Conservation (phyloP, 192 early-diverging fungal genomes). For the Dimargaris cristalligena region DNA sequence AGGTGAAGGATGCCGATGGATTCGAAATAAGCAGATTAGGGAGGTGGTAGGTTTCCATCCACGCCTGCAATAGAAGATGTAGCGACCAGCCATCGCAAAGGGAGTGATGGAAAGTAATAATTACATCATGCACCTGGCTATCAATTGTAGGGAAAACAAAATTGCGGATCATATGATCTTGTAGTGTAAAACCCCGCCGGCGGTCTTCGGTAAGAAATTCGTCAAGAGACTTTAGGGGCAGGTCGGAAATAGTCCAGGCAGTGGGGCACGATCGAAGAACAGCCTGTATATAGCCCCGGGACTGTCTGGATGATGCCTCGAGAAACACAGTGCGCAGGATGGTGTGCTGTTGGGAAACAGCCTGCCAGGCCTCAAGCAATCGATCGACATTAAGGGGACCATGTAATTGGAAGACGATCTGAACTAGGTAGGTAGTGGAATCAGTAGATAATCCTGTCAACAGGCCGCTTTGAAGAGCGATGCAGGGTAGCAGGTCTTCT, state of each 20-base stretch:
- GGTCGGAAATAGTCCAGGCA: neutral
- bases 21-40: too few relatives aligned
- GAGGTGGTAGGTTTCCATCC: too few relatives aligned
- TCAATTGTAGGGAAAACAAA: neutral
- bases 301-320: neutral
- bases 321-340: slow-evolving; percentile 7
- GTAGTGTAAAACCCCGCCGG: too few relatives aligned
- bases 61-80: neutral
- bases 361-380: neutral
- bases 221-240: neutral
- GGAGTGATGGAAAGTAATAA: slow-evolving; percentile 1
- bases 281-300: neutral
- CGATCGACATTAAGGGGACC: neutral
- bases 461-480: neutral
- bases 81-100: slow-evolving; percentile 7
- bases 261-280: neutral
- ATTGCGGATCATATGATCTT: neutral
- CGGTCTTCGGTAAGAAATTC: too few relatives aligned
- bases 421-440: slow-evolving; percentile 3
- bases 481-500: neutral
- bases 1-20: too few relatives aligned
- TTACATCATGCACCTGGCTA: neutral
- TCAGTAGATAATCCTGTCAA: neutral
- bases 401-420: neutral
- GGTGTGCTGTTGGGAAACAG: neutral